Evolutionary conservation across 2,329 filamentous ascomycete genomes (phyloP), one percentile per base, ranked within the genome.

Genomic region (Thermomyces lanuginosus): DNA sequence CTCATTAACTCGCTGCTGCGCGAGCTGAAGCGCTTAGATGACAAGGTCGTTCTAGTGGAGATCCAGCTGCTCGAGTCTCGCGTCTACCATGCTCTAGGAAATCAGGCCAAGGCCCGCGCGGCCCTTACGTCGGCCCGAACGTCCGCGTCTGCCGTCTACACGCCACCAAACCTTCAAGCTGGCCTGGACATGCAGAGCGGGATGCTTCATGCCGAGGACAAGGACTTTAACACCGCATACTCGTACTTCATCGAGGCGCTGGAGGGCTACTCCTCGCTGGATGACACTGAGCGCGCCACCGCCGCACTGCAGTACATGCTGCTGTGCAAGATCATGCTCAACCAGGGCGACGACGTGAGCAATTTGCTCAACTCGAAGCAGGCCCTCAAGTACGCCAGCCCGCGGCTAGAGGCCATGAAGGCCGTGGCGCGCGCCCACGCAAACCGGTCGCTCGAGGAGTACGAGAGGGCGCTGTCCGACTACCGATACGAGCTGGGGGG

Each of bases 191-290:
- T 98, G 89, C 89, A 98, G 64, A 92, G 82, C 38, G 91, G 89
- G 40, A 95, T 95, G 77, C 72, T 98, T 32, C 91, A 98, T 55
- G 89, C 89, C 13, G 91, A 98, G 59, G 89, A 98, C 53, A 80
- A 83, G 60, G 91, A 98, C 61, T 98, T 98, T 69, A 93, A 91
- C 63, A 98, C 89, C 14, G 82, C 89, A 26, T 98, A 79, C 58
- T 93, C 84, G 26, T 98, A 98, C 66, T 98, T 98, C 57, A 95
- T 98, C 55, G 89, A 98, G 61, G 89, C 91, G 2, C 72, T 98
- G 37, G 89, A 98, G 51, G 89, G 89, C 34, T 98, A 95, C 58
- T 82, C 89, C 58, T 76, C 76, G 24, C 83, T 92, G 53, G 89
- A 98, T 41, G 83, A 92, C 50, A 63, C 74, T 20, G 61, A 67